Conservation (phyloP, 768 basidiomycete species). For the Agrocybe chaxingu region DNA sequence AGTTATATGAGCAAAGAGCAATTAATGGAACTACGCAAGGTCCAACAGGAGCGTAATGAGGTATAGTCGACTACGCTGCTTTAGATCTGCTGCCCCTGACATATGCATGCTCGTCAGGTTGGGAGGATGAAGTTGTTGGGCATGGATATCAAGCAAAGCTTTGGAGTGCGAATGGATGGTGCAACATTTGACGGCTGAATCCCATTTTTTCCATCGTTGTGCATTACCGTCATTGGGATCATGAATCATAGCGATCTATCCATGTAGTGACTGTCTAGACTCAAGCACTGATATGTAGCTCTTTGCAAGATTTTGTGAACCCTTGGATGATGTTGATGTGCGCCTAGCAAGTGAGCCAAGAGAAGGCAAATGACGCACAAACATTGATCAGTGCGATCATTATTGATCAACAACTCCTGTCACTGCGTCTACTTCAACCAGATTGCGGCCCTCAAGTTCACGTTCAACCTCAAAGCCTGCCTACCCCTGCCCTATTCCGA, state of each 20-base stretch:
- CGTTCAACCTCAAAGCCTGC: background rate
- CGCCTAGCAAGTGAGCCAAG: too few species aligned
- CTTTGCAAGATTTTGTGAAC: background rate
- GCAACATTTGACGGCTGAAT: constrained; percentile 26
- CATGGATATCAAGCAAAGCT: constrained; percentile 80
- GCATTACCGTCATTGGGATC: background rate
- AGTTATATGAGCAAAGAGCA: constrained; percentile 78
- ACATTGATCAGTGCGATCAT: background rate
- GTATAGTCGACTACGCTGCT: constrained; percentile 34
- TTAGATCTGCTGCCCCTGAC: background rate
- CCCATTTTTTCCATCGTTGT: background rate
- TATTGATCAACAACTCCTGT: background rate
- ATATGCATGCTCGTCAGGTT: constrained; percentile 36
- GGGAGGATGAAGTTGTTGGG: constrained; percentile 85
- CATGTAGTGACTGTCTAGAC: too few species aligned
- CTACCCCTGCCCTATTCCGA: background rate
- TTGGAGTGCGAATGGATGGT: constrained; percentile 88
- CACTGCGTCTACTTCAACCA: too few species aligned
- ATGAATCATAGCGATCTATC: too few species aligned
- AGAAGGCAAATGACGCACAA: too few species aligned
- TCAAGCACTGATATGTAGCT: background rate
- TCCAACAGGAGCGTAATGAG: constrained; percentile 84
- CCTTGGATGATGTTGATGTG: too few species aligned
- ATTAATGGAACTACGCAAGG: constrained; percentile 72
- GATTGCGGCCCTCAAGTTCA: background rate